phyloP scores from a whole-genome alignment of 805 yeast genomes.

The Starmera quercuum region DNA sequence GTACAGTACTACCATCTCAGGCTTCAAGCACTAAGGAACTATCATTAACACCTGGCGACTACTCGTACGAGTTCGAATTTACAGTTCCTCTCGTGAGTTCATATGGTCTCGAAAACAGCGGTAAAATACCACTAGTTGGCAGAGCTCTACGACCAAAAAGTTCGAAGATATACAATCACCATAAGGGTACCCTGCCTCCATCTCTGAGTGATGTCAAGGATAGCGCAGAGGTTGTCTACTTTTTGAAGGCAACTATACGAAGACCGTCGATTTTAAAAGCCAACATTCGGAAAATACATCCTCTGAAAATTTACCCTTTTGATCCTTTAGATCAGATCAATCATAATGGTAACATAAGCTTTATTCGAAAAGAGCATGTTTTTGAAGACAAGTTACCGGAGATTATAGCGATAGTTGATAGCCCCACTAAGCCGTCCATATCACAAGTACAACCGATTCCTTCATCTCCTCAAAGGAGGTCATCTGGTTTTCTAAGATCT shows the following conservation, averaged over 20 bases:
- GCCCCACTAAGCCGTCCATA: background rate
- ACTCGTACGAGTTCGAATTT: conserved; percentile 34
- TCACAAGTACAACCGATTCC: background rate
- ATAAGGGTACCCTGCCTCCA: conserved; percentile 16
- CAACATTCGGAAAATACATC: conserved; percentile 33
- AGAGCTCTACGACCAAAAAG: too few relatives aligned
- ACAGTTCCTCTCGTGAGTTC: conserved; percentile 22
- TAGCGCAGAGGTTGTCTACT: conserved; percentile 25
- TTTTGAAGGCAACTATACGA: conserved; percentile 52
- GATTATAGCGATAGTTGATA: conserved; percentile 28
- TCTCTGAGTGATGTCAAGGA: conserved; percentile 1
- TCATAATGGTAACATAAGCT: conserved; percentile 33
- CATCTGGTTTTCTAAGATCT: conserved; percentile 1
- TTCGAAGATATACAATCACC: too few relatives aligned
- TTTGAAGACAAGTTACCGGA: conserved; percentile 35
- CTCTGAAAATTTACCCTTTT: conserved; percentile 5
- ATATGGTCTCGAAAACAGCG: conserved; percentile 37
- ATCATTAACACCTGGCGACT: conserved; percentile 42
- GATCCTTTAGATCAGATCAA: conserved; percentile 9
- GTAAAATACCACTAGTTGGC: too few relatives aligned
- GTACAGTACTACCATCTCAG: conserved; percentile 42
- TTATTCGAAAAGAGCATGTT: conserved; percentile 33
- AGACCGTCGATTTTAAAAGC: conserved; percentile 41
- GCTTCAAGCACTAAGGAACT: conserved; percentile 37
- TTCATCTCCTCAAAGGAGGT: background rate